Percentiles rank a stretch among this genome's conserved stretches.
Conservation (phyloP, 208 protist species). For the Trypanosomatidae sp. region DNA sequence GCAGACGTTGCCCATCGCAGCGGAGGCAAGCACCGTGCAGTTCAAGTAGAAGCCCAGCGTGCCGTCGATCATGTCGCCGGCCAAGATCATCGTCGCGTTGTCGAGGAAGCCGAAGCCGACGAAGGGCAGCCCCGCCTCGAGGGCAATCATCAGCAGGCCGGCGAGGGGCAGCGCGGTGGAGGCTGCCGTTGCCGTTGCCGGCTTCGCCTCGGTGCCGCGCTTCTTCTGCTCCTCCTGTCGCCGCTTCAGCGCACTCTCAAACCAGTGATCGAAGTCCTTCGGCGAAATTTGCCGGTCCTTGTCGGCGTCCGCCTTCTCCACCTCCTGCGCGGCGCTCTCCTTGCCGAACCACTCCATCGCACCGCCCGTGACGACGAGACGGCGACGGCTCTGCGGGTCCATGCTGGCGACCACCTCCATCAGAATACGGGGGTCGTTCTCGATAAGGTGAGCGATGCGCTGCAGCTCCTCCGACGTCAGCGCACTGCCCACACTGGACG, state of each 20-base stretch:
- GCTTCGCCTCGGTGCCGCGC: conserved; percentile 18
- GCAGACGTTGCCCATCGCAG: conserved; percentile 91
- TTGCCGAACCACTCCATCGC: conserved; percentile 93
- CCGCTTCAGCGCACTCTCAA: conserved; percentile 77
- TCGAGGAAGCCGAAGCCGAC: conserved; percentile 93
- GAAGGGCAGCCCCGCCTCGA: conserved; percentile 86
- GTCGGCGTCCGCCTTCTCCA: conserved; percentile 80
- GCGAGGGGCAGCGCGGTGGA: conserved; percentile 45
- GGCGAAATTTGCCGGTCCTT: conserved; percentile 84
- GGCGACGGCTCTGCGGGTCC: conserved; percentile 68
- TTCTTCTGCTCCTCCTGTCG: conserved; percentile 48
- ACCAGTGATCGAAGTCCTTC: conserved; percentile 93
- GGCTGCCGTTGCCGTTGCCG: background rate
- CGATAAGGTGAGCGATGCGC: conserved; percentile 63
- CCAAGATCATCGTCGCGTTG: conserved; percentile 91
- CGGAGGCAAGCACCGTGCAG: conserved; percentile 90
- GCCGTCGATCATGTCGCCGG: conserved; percentile 87
- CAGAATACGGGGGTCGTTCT: conserved; percentile 81
- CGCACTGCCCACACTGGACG: background rate
- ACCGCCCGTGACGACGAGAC: conserved; percentile 81
- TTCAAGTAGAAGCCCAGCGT: conserved; percentile 87
- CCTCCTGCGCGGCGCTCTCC: conserved; percentile 76
- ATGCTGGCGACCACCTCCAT: conserved; percentile 79
- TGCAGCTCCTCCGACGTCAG: conserved; percentile 56
- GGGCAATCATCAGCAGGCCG: conserved; percentile 66